Evolutionary conservation across 75 land plant species (phyloP).

Genomic region (Larix kaempferi): DNA sequence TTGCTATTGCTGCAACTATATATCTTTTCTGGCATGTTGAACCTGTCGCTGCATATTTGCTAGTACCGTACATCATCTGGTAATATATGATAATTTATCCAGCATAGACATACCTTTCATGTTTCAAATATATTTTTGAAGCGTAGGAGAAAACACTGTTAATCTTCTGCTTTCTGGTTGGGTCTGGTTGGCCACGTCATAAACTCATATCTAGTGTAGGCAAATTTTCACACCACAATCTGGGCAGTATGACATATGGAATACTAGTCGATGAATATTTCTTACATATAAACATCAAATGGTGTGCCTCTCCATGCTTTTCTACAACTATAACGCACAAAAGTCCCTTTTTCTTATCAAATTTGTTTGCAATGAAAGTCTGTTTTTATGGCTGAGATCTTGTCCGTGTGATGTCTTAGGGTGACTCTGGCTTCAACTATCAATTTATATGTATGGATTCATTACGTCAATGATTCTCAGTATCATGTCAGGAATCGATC

Average conservation of each 20-base stretch:
- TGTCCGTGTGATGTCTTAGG: slow-evolving; percentile 11
- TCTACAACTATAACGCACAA: background rate
- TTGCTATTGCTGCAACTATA: slow-evolving; percentile 35
- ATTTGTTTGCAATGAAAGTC: background rate
- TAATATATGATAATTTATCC: slow-evolving; percentile 7
- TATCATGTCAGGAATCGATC: background rate
- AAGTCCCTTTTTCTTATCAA: background rate
- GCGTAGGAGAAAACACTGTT: background rate
- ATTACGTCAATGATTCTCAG: slow-evolving; percentile 4
- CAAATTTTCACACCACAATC: background rate
- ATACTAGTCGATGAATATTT: too few relatives aligned
- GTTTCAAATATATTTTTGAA: background rate
- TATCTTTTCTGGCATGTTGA: slow-evolving; percentile 35
- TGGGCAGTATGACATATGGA: too few relatives aligned
- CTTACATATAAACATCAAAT: background rate
- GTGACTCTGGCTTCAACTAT: slow-evolving; percentile 22
- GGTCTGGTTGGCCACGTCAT: background rate
- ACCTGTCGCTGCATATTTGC: slow-evolving; percentile 32
- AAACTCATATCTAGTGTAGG: background rate
- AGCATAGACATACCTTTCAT: background rate
- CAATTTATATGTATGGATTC: slow-evolving; percentile 18
- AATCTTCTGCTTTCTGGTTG: background rate
- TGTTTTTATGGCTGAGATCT: background rate
- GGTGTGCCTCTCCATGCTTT: background rate
- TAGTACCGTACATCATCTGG: slow-evolving; percentile 40